A percentile compares a stretch with the other conserved stretches of the same genome.
Evolutionary conservation across 192 early-diverging fungal genomes (phyloP).

Genomic region (Powellomyces hirtus): DNA sequence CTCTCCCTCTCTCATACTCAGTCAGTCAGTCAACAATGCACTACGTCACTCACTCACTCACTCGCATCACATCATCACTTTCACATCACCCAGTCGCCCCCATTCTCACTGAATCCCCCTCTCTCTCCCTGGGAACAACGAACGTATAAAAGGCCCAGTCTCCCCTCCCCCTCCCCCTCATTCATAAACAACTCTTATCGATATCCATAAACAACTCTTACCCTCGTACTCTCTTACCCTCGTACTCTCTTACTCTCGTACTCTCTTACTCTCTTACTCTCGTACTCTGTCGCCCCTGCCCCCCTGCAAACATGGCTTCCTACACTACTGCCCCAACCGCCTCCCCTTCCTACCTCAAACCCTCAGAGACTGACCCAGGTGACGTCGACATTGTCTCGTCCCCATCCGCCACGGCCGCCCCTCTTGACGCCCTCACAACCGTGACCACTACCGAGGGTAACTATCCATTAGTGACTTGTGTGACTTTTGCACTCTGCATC

Average conservation of each 20-base stretch:
- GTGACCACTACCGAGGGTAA: neutral
- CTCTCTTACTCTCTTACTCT: neutral
- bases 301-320: neutral
- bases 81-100: no score
- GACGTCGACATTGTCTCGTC: neutral
- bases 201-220: neutral
- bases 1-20: no score
- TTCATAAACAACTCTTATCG: neutral
- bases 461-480: neutral
- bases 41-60: no score
- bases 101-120: no score
- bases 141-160: neutral
- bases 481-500: neutral
- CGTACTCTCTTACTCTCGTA: neutral
- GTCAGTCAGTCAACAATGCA: no score
- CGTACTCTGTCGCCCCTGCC: neutral
- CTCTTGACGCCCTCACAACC: neutral
- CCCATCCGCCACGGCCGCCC: neutral
- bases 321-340: neutral
- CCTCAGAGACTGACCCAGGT: neutral
- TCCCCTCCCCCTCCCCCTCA: neutral
- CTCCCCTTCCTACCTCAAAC: neutral
- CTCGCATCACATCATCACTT: no score
- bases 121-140: neutral
- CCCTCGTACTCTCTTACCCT: neutral